Percentiles rank a stretch among this genome's conserved stretches.
These are phyloP conservation scores for Nemania bipapillata DNA, from an alignment of 2,329 filamentous ascomycete species.

Conservation along the genomic window DNA sequence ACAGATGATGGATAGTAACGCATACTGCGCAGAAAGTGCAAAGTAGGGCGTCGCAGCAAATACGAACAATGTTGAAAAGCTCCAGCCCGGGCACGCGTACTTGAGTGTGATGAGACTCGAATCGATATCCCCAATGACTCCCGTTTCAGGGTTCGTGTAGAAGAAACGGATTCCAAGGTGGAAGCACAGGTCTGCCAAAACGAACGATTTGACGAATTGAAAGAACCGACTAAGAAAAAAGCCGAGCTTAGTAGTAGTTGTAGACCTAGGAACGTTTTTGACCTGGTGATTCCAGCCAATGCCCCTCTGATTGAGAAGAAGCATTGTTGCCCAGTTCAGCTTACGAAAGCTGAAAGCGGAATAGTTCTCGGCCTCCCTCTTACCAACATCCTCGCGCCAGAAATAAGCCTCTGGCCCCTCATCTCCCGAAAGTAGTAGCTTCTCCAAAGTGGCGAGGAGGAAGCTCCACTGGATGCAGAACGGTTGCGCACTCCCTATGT, in stretches of 20 bases:
- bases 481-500: not conserved
- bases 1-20: not conserved
- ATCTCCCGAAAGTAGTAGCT: not conserved
- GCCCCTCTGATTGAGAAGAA: not conserved
- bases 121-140: not conserved
- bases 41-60: slow-evolving; percentile 14
- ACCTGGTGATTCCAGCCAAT: slow-evolving; percentile 4
- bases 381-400: not conserved
- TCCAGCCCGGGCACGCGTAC: not conserved
- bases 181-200: slow-evolving; percentile 3
- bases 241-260: not conserved
- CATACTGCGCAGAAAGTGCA: slow-evolving; percentile 18
- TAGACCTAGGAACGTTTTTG: not conserved
- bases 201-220: not conserved
- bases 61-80: not conserved
- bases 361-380: not conserved
- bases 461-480: not conserved
- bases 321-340: not conserved
- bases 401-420: not conserved
- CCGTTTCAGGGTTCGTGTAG: slow-evolving; percentile 3
- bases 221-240: not conserved
- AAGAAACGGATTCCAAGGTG: not conserved
- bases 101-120: not conserved
- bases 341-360: not conserved
- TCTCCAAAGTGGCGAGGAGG: not conserved